Conservation (phyloP, 805 yeast genomes). For the Wickerhamomyces bovis region DNA sequence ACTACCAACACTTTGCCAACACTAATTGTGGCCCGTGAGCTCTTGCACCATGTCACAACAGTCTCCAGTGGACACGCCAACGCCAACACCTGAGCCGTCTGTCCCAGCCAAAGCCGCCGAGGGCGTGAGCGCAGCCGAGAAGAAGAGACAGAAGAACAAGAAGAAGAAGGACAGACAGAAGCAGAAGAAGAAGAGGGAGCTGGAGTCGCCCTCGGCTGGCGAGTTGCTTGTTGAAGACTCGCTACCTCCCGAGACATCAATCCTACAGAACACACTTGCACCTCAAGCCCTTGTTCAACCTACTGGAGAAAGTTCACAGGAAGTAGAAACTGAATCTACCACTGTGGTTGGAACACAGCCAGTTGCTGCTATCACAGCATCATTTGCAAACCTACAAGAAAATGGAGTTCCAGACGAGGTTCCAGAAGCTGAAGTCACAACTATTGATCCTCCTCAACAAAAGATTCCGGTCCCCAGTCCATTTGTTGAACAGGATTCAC, state of each 20-base stretch:
- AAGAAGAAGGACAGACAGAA: conserved; percentile 7
- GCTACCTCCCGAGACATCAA: not conserved
- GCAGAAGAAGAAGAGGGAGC: conserved; percentile 2
- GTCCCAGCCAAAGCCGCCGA: not conserved
- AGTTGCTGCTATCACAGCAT: not conserved
- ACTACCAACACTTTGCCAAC: not conserved
- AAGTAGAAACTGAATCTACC: not conserved
- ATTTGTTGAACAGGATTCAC: not conserved
- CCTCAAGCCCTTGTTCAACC: not conserved
- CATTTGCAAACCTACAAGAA: not conserved
- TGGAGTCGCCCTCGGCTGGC: not conserved
- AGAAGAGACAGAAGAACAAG: conserved; percentile 5
- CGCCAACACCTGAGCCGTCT: not conserved
- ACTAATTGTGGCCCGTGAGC: not conserved
- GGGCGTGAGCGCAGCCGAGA: not conserved
- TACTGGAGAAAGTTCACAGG: not conserved
- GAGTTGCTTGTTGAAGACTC: not conserved
- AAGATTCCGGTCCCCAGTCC: not conserved
- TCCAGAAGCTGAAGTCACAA: not conserved
- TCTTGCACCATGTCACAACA: not conserved
- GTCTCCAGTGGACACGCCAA: not conserved
- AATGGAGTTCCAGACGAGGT: not conserved
- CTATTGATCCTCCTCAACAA: not conserved
- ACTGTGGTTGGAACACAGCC: not conserved
- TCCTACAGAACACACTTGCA: not conserved